phyloP scores from a whole-genome alignment of 2,329 filamentous ascomycete species.

The Ceratocystis destructans region DNA sequence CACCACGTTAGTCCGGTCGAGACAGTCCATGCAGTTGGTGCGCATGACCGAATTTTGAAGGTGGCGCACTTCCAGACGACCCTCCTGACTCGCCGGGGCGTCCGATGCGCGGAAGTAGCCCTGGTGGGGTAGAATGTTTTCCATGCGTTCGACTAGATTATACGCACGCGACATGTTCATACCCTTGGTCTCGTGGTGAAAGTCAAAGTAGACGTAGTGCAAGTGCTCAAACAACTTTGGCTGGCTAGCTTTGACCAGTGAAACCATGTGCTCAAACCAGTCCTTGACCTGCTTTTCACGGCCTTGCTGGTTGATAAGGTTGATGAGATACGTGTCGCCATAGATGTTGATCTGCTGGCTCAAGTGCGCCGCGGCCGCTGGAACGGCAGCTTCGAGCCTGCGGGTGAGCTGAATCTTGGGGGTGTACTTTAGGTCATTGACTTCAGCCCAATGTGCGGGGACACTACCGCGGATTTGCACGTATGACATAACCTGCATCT shows the following conservation, averaged over 20 bases:
- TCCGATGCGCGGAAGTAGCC: conserved; percentile 90
- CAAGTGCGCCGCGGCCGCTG: conserved; percentile 76
- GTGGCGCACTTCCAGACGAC: conserved; percentile 59
- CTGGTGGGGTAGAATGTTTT: conserved; percentile 60
- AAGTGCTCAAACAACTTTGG: conserved; percentile 59
- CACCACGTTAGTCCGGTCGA: conserved; percentile 94
- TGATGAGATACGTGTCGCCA: conserved; percentile 93
- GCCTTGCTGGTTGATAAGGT: conserved; percentile 91
- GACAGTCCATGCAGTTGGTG: conserved; percentile 98
- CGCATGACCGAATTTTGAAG: conserved; percentile 82
- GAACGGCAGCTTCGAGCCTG: conserved; percentile 63
- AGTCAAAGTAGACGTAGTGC: conserved; percentile 97
- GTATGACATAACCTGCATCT: conserved; percentile 83
- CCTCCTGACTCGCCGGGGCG: conserved; percentile 56
- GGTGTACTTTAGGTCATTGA: conserved; percentile 84
- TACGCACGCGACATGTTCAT: conserved; percentile 85
- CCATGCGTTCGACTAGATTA: conserved; percentile 69
- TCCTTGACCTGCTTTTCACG: conserved; percentile 80
- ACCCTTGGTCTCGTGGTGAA: conserved; percentile 94
- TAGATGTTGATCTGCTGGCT: conserved; percentile 86
- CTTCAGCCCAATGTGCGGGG: conserved; percentile 88
- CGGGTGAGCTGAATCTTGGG: conserved; percentile 72
- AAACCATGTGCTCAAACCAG: conserved; percentile 83
- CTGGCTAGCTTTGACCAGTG: conserved; percentile 61
- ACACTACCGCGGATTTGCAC: conserved; percentile 95